phyloP scores from a whole-genome alignment of 2,329 filamentous ascomycete genomes.

The Magnaporthiopsis poae region DNA sequence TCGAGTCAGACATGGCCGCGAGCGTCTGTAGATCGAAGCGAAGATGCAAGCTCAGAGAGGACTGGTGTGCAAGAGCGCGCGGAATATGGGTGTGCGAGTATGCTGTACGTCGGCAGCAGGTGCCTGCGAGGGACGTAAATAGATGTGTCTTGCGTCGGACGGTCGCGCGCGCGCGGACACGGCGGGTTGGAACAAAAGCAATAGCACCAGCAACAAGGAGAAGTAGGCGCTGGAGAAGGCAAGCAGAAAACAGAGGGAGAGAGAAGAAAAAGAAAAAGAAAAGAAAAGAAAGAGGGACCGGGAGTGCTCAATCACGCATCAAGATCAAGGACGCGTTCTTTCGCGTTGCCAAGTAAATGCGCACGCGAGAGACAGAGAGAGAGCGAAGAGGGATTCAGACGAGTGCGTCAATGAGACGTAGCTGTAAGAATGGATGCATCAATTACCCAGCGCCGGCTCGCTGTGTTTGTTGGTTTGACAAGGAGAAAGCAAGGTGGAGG shows the following conservation, averaged over 20 bases:
- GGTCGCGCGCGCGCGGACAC: not conserved
- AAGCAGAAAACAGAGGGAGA: not conserved
- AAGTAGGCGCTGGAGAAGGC: not conserved
- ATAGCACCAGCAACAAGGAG: not conserved
- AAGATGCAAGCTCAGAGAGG: not conserved
- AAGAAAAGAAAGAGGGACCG: not conserved
- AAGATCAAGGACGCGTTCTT: constrained; percentile 7
- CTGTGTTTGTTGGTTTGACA: not conserved
- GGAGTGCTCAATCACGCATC: constrained; percentile 1
- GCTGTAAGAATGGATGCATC: not conserved
- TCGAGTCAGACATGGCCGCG: constrained; percentile 1
- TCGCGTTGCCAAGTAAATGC: constrained; percentile 6
- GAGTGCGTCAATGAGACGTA: not conserved
- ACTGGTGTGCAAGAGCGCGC: not conserved
- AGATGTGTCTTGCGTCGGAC: not conserved
- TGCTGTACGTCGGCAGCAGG: not conserved
- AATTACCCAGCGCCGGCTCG: not conserved
- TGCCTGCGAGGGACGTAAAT: not conserved
- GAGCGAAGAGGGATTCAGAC: not conserved
- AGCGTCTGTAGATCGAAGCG: not conserved
- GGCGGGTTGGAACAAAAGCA: not conserved
- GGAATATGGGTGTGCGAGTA: not conserved
- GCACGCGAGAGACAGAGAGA: not conserved
- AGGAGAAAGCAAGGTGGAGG: not conserved
- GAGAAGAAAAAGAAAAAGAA: not conserved